These are phyloP conservation scores for Ophiocordyceps unilateralis DNA, from an alignment of 2,329 filamentous ascomycete genomes.

Conservation along the genomic window DNA sequence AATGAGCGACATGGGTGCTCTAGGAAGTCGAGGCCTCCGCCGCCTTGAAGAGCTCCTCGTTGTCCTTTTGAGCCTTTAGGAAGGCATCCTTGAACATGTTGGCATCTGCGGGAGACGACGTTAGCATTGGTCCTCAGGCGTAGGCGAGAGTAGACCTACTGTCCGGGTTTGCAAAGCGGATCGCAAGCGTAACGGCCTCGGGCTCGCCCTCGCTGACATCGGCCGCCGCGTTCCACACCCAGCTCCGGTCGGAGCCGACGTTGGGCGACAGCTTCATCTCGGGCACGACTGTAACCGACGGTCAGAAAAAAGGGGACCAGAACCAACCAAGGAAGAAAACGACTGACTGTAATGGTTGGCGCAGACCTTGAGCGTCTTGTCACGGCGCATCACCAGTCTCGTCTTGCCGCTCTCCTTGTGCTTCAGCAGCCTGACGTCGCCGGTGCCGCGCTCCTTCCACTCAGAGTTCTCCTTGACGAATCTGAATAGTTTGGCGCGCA, in stretches of 20 bases:
- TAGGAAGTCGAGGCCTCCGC: conserved; percentile 10
- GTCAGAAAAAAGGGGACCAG: not conserved
- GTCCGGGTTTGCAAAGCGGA: conserved; percentile 93
- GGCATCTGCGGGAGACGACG: conserved; percentile 48
- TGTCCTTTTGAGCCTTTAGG: conserved; percentile 91
- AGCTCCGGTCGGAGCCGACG: conserved; percentile 92
- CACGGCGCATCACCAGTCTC: conserved; percentile 90
- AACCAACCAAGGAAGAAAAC: not conserved
- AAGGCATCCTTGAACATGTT: conserved; percentile 96
- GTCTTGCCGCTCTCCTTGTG: conserved; percentile 99
- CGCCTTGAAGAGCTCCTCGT: conserved; percentile 59
- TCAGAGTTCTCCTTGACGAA: conserved; percentile 83
- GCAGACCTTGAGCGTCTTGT: conserved; percentile 99
- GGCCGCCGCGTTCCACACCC: conserved; percentile 97
- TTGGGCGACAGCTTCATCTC: conserved; percentile 99
- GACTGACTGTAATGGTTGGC: conserved; percentile 95
- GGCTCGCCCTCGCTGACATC: conserved; percentile 97
- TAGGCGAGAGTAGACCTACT: conserved; percentile 43
- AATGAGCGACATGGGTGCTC: not conserved
- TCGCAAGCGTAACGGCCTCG: conserved; percentile 88
- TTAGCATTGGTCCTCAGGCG: not conserved
- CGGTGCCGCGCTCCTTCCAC: conserved; percentile 98
- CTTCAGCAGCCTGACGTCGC: conserved; percentile 90
- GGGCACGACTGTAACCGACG: conserved; percentile 52
- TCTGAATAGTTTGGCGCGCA: conserved; percentile 99